These are phyloP conservation scores for Dunaliella primolecta DNA, from an alignment of 139 green algal species.

Conservation along the genomic window DNA sequence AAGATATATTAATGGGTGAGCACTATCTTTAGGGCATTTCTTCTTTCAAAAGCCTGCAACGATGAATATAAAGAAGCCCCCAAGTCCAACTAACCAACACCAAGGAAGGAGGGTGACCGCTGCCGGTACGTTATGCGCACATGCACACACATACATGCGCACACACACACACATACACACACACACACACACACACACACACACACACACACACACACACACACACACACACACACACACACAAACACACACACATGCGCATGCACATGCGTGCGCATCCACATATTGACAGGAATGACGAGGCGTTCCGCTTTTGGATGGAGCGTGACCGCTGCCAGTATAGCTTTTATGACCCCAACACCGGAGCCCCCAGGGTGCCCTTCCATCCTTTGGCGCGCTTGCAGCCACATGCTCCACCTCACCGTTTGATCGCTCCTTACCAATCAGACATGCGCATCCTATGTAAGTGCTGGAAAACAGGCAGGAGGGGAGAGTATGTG, in stretches of 20 bases:
- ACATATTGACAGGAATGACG: constrained; percentile 20
- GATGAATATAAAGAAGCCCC: too few species aligned
- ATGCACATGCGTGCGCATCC: too few species aligned
- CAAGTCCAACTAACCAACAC: background rate
- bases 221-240: too few species aligned
- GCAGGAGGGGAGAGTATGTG: too few species aligned
- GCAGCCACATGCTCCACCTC: constrained; percentile 28
- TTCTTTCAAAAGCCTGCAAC: too few species aligned
- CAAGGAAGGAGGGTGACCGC: background rate
- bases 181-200: background rate
- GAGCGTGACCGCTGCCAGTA: constrained; percentile 33
- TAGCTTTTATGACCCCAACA: constrained; percentile 26
- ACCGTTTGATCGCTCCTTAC: constrained; percentile 7
- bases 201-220: too few species aligned
- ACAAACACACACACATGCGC: too few species aligned
- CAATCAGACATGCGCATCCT: constrained; percentile 23
- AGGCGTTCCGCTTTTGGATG: constrained; percentile 36
- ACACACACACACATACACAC: background rate
- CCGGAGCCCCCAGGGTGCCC: constrained; percentile 9
- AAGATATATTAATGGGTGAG: too few species aligned
- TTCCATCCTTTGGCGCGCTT: constrained; percentile 33
- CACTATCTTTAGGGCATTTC: too few species aligned
- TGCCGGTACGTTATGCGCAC: too few species aligned
- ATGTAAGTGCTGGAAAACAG: too few species aligned
- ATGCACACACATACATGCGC: background rate